Base-by-base conservation (phyloP, 139 green algal species). In the Pycnococcus provasolii region DNA sequence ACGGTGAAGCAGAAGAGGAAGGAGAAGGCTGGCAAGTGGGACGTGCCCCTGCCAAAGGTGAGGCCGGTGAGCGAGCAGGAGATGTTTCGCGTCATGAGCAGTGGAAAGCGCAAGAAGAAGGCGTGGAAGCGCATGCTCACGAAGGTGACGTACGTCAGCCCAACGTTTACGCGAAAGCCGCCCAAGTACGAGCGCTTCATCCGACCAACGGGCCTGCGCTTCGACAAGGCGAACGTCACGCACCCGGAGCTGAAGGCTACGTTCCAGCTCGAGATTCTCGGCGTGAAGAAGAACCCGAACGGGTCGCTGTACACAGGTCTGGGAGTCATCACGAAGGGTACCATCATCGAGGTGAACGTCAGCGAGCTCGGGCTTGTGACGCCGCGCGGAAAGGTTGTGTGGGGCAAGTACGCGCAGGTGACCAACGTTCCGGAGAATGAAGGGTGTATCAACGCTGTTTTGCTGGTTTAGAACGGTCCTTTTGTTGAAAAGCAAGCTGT, bases 151-250 rank as follows among this genome's bases (percentile, higher is more conserved):
- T 99, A 96, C 81, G 94, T 99, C 51, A 91, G 93, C 1, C 82
- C 82, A 15, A 81, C 80, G 60, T 99, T 99, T 80, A 99, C 94
- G 6, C 85, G 94, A 39, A 99, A 99, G 81, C 92, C 94, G 8
- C 94, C 94, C 57, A 99, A 99, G 83, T 99, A 98, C 70, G 94
- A 99, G 83, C 81, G 94, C 51, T 99, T 99, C 81, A 99, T 99
- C 79, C 79, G 92, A 5, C 94, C 94, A 40, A 92, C 84, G 55
- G 90, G 90, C 46, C 82, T 99, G 77, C 88, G 94, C 55, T 96
- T 98, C 85, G 98, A 78, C 57, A 99, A 98, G 82, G 94, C 94
- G 47, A 88, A 98, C 66, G 86, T 96, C 26, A 99, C 94, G 15
- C 94, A 99, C 76, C 94, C 94, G 0, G 94, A 99, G 83, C 88